Conservation (phyloP, 257 asterid genomes). For the Paraleonurus japonicus region DNA sequence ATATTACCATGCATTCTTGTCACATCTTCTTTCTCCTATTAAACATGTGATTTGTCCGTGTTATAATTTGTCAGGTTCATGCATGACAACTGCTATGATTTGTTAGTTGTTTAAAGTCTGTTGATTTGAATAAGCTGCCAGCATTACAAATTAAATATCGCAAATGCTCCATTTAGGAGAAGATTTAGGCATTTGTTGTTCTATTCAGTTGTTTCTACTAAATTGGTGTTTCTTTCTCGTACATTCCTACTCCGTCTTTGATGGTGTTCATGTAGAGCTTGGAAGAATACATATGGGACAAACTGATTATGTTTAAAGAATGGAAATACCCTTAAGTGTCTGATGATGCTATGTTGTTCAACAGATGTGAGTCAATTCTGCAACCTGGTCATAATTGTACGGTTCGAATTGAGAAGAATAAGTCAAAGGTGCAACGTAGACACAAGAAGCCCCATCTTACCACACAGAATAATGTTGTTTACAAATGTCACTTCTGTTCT, state of each 20-base stretch:
- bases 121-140: background rate
- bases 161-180: background rate
- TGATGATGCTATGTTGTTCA: constrained; percentile 24
- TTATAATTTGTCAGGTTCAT: background rate
- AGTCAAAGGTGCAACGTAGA: constrained; percentile 30
- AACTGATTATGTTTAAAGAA: background rate
- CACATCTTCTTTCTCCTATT: background rate
- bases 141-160: background rate
- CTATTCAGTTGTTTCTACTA: background rate
- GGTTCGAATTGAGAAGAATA: constrained; percentile 51
- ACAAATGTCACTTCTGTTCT: constrained; percentile 64
- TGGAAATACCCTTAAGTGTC: background rate
- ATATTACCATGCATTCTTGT: background rate
- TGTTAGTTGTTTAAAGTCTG: background rate
- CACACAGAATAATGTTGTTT: constrained; percentile 55
- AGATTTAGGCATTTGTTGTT: background rate
- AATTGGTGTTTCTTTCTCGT: background rate
- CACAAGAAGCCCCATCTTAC: constrained; percentile 34
- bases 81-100: background rate
- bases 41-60: background rate
- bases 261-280: background rate
- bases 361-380: constrained; percentile 74
- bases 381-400: constrained; percentile 68
- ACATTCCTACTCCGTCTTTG: background rate
- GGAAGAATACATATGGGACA: background rate